Evolutionary conservation across 257 asterid genomes (phyloP), one percentile per base, ranked within the genome.

Genomic region (Ocimum tenuiflorum): DNA sequence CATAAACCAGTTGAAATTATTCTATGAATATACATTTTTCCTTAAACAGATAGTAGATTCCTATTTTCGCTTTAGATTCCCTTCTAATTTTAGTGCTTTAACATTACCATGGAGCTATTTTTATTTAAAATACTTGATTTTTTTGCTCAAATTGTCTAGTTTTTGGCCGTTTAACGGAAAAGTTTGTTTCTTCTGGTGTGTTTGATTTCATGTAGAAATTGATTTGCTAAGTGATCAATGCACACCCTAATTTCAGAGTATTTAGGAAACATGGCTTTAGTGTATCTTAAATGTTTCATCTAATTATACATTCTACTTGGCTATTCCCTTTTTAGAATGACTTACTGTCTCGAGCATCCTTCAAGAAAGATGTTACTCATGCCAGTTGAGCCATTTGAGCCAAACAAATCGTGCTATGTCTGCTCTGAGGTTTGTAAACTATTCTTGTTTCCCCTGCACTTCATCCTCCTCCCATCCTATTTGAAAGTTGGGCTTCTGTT

Each of bases 351-450:
- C 50, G 91, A 90, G 74, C 95, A 88, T 82, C 95, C 99, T 63
- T 67, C 95, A n/a, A 88, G 71, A 76, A 94, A 90, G 75, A 79
- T 90, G 91, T 88, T 94, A 67, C 91, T 94, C 59, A 90, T 94
- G 99, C 97, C 99, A 5, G 85, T 90, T 15, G 91, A 85, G 73
- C 99, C 99, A 31, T 94, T 90, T 81, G 97, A 88, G 77, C 91
- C 96, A 53, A 94, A 88, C 68, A 83, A 83, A 64, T 82, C 85
- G 6, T 94, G 99, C 78, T 94, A 94, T 55, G 95, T 94, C 68
- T 94, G 99, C 79, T 88, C 97, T 3, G 96, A 94, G 95, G 99
- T 94, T 67, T 53, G 83, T 65, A 27, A 65, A 58, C 12, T 13
- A 48, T 14, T 59, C 73, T 54, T 27, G 63, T 39, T 36, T 52